Conservation (phyloP, 805 yeast species). For the Wickerhamomyces hampshirensis region DNA sequence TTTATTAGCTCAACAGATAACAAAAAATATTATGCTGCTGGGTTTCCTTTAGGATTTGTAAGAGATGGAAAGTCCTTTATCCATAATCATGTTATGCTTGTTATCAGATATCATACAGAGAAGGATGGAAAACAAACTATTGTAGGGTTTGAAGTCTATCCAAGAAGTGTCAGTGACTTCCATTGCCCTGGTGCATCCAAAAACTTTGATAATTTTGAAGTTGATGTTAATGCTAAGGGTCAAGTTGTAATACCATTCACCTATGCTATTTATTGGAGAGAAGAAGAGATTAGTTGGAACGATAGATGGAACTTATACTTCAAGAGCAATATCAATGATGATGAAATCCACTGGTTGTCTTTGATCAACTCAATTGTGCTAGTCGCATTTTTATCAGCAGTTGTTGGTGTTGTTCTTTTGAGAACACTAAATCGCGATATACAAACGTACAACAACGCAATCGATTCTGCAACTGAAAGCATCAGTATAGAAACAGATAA, state of each 20-base stretch:
- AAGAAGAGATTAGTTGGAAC: constrained; percentile 64
- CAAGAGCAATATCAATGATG: constrained; percentile 44
- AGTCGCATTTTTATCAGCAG: constrained; percentile 52
- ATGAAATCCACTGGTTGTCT: constrained; percentile 73
- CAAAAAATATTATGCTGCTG: constrained; percentile 74
- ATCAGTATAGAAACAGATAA: constrained; percentile 23
- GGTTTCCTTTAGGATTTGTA: constrained; percentile 78
- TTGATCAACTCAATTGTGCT: constrained; percentile 67
- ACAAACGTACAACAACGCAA: constrained; percentile 28
- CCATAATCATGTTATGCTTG: constrained; percentile 79
- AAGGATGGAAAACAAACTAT: constrained; percentile 47
- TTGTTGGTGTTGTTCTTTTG: constrained; percentile 61
- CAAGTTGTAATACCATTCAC: constrained; percentile 63
- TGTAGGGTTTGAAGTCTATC: constrained; percentile 89
- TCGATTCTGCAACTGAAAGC: constrained; percentile 22
- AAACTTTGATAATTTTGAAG: constrained; percentile 50
- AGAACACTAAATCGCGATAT: constrained; percentile 51
- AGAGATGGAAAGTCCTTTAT: constrained; percentile 55
- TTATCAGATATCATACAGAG: constrained; percentile 62
- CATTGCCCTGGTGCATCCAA: constrained; percentile 73
- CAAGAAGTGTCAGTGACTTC: constrained; percentile 65
- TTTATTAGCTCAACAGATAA: constrained; percentile 54
- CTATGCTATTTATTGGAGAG: constrained; percentile 85
- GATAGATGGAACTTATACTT: constrained; percentile 73
- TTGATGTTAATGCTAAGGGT: constrained; percentile 39